Evolutionary conservation across 306 rosid genomes (phyloP).

Genomic region (Sindora glabra): DNA sequence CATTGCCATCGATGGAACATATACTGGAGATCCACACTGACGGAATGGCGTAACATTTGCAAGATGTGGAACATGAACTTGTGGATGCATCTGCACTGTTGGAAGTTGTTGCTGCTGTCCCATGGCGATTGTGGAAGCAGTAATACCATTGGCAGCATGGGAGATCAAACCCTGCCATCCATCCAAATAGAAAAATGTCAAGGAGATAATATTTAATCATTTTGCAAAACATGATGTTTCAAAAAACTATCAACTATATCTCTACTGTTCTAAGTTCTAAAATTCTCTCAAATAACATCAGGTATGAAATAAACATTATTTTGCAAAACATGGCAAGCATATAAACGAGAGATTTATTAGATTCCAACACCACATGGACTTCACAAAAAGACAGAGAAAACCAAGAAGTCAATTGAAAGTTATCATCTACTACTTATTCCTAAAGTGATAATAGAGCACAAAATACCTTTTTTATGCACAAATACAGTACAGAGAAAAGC

Average conservation of each 20-base stretch:
- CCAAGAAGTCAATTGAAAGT: not conserved
- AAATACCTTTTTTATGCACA: too few relatives aligned
- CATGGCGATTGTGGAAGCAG: conserved; percentile 69
- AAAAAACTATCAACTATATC: too few relatives aligned
- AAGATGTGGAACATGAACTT: conserved; percentile 84
- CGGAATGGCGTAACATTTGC: conserved; percentile 90
- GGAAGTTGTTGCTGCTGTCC: conserved; percentile 64
- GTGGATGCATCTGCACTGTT: conserved; percentile 92
- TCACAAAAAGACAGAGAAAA: not conserved
- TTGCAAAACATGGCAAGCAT: too few relatives aligned
- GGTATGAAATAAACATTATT: too few relatives aligned
- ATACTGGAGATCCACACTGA: conserved; percentile 80
- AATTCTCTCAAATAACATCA: too few relatives aligned
- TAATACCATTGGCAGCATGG: conserved; percentile 42
- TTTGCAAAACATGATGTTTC: too few relatives aligned
- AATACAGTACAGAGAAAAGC: too few relatives aligned
- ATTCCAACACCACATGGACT: not conserved
- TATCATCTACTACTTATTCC: not conserved
- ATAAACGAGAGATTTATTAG: not conserved
- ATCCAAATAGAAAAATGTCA: not conserved
- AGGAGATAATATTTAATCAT: too few relatives aligned
- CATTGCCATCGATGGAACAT: conserved; percentile 95
- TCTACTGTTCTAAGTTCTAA: too few relatives aligned
- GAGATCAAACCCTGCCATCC: conserved; percentile 57
- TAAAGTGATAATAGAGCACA: not conserved